Conservation (phyloP, 805 yeast genomes). For the Metschnikowia arizonensis region DNA sequence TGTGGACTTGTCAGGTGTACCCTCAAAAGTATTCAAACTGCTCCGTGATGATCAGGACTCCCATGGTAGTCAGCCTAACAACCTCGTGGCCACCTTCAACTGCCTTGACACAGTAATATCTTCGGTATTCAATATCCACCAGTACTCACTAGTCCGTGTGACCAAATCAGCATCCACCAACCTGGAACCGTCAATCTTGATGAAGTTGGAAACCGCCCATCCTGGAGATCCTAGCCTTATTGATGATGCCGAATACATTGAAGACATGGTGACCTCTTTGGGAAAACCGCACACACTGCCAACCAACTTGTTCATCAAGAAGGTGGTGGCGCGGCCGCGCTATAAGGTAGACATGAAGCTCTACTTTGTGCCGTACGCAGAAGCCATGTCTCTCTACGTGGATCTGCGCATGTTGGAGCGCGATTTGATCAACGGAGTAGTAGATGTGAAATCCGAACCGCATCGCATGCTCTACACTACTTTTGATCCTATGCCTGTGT, state of each 20-base stretch:
- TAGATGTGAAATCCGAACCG: slow-evolving; percentile 28
- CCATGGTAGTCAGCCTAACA: slow-evolving; percentile 9
- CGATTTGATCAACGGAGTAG: slow-evolving; percentile 48
- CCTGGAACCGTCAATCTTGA: slow-evolving; percentile 46
- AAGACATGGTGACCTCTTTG: slow-evolving; percentile 36
- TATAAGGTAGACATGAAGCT: slow-evolving; percentile 62
- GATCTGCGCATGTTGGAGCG: slow-evolving; percentile 49
- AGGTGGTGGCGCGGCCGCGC: slow-evolving; percentile 56
- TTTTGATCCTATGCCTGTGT: slow-evolving; percentile 13
- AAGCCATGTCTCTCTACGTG: slow-evolving; percentile 39
- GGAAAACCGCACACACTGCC: slow-evolving; percentile 44
- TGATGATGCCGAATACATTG: slow-evolving; percentile 44
- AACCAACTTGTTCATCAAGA: slow-evolving; percentile 49
- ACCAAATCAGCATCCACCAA: slow-evolving; percentile 54
- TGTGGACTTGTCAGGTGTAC: slow-evolving; percentile 34
- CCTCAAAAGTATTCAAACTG: slow-evolving; percentile 35
- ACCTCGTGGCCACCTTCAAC: slow-evolving; percentile 32
- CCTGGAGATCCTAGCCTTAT: slow-evolving; percentile 49
- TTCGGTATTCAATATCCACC: slow-evolving; percentile 37
- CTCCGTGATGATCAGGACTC: slow-evolving; percentile 16
- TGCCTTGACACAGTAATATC: slow-evolving; percentile 46
- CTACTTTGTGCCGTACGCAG: slow-evolving; percentile 46
- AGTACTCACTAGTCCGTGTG: slow-evolving; percentile 47
- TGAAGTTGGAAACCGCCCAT: slow-evolving; percentile 52
- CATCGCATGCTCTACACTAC: slow-evolving; percentile 19